Base-by-base conservation (phyloP, 805 yeast genomes). In the Schwanniomyces occidentalis region DNA sequence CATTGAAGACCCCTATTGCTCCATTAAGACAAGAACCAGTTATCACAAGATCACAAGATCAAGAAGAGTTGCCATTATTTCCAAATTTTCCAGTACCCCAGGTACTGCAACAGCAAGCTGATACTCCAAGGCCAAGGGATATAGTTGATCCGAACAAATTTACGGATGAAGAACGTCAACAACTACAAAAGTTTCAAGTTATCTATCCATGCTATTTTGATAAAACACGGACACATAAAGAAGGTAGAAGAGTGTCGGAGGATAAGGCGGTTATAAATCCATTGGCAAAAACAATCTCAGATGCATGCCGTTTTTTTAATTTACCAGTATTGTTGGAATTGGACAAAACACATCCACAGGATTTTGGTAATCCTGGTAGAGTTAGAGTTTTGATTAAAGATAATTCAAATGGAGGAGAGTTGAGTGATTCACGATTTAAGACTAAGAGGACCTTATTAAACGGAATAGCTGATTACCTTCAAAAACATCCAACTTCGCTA, bases 311-410 rank as follows among this genome's bases (percentile, higher is more conserved):
- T 19, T 39, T 36, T n/a, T 45, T 65, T 35, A 46, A 53, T 18
- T 41, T 69, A 25, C 70, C 71, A 2, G 65, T 69, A 2, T 67
- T 82, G 27, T 69, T 80, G 38, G 93, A 86, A 61, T 80, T 91
- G 41, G 87, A 84, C 40, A 93, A 89, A 64, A 61, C 84, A 1
- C 99, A 91, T 62, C 98, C 98, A 8, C 95, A 90, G 59, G 98
- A 91, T 62, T 93, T 83, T 75, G 95, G 98, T 46, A 91, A 91
- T 54, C 95, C 97, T 4, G 99, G 99, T n/a, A 75, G 98, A 51
- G 90, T 93, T 22, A 77, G 95, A 46, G 83, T 89, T 15, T 66
- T 79, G 28, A 46, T 87, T 25, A 82, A 79, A 50, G 61, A 58
- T 32, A 46, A 49, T n/a, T 51, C 51, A 8, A 73, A 74, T 30